phyloP scores from a whole-genome alignment of 257 asterid species.

The Przewalskia tangutica region DNA sequence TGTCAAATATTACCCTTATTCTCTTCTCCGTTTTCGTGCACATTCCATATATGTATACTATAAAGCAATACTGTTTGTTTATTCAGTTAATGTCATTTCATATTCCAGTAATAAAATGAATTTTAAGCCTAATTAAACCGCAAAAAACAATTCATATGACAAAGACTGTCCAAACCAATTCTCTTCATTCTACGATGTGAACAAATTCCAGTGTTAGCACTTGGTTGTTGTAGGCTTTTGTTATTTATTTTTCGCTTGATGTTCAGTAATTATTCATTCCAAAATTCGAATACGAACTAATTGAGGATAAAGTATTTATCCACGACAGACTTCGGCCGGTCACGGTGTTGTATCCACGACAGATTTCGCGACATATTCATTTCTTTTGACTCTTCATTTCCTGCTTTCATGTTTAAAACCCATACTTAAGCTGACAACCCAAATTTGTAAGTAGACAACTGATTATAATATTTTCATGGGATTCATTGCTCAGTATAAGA shows the following conservation, averaged over 20 bases:
- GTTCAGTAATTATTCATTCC: not conserved
- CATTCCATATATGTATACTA: not conserved
- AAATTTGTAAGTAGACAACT: no score
- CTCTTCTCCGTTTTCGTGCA: not conserved
- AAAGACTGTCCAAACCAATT: no score
- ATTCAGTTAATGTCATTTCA: not conserved
- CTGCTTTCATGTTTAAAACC: no score
- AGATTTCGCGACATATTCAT: no score
- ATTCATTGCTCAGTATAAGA: no score
- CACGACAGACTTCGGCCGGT: not conserved
- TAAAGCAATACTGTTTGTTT: not conserved
- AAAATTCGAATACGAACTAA: not conserved
- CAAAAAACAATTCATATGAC: not conserved
- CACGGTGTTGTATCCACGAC: not conserved
- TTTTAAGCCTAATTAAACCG: not conserved
- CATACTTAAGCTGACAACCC: no score
- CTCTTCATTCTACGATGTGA: no score
- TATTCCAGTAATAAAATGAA: not conserved
- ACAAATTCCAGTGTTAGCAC: no score
- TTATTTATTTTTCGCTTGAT: no score
- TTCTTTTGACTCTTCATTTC: no score
- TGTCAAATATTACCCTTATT: not conserved
- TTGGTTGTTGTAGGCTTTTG: no score
- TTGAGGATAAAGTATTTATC: not conserved
- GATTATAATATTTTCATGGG: no score